These are phyloP conservation scores for Penicillium maclennaniae DNA, from an alignment of 495 filamentous ascomycete genomes.

Conservation along the genomic window DNA sequence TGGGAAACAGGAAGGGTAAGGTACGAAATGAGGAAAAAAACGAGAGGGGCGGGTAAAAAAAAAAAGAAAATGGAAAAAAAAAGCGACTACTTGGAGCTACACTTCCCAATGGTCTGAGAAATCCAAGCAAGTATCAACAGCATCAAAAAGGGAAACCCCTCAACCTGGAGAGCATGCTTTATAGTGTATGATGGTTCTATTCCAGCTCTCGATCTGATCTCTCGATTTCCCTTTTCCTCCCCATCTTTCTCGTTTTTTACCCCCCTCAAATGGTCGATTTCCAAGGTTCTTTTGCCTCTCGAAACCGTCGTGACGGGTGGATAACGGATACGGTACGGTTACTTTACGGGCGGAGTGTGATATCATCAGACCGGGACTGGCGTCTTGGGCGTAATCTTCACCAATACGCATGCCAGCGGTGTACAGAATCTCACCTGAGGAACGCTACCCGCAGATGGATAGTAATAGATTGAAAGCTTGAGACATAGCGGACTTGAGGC, in stretches of 20 bases:
- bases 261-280: background rate
- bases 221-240: background rate
- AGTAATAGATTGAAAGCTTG: background rate
- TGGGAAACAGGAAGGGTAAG: background rate
- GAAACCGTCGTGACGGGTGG: background rate
- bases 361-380: constrained; percentile 8
- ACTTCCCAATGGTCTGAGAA: too few species aligned
- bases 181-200: background rate
- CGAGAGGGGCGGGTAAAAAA: background rate
- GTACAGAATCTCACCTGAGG: background rate
- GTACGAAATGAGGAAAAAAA: background rate
- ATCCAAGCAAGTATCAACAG: too few species aligned
- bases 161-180: background rate
- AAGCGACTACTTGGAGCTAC: background rate
- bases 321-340: constrained; percentile 6
- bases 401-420: background rate
- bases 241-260: background rate
- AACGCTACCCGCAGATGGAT: background rate
- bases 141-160: too few species aligned
- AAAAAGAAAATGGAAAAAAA: background rate
- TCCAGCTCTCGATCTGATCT: constrained; percentile 2
- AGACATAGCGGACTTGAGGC: too few species aligned
- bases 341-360: background rate
- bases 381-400: background rate
- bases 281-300: background rate